Conservation (phyloP, 352 stramenopile genomes). For the Blastocystis sp. region DNA sequence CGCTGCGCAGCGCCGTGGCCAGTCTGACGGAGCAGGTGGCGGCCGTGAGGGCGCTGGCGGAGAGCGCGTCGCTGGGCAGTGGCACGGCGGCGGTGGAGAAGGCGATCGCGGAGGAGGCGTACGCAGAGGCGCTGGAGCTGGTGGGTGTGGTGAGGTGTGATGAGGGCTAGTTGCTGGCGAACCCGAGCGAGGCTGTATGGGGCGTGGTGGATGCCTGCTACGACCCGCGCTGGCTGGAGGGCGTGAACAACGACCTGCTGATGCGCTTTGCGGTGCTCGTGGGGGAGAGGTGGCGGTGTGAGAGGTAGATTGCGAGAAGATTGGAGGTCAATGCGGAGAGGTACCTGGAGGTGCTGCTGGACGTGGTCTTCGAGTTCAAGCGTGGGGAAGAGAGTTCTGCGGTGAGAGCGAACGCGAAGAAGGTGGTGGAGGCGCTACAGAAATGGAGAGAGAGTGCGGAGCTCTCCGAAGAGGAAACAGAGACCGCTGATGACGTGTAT, state of each 20-base stretch:
- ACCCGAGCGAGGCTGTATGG: not conserved
- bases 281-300: not conserved
- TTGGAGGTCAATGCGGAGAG: not conserved
- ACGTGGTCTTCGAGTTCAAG: conserved; percentile 9
- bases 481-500: not conserved
- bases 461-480: not conserved
- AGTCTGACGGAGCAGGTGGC: not conserved
- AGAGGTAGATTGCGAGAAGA: conserved; percentile 12
- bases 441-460: not conserved
- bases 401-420: not conserved
- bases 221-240: not conserved
- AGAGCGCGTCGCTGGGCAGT: not conserved
- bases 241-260: not conserved
- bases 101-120: not conserved
- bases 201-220: not conserved
- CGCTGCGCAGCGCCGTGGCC: not conserved
- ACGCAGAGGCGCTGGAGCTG: not conserved
- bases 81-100: not conserved
- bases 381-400: not conserved
- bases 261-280: conserved; percentile 21
- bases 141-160: not conserved
- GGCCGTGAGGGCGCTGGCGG: not conserved
- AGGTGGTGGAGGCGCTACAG: not conserved
- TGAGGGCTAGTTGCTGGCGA: not conserved
- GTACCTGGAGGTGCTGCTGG: conserved; percentile 2